A percentile compares a stretch with the other conserved stretches of the same genome.
phyloP scores from a whole-genome alignment of 1,284 basidiomycete genomes.

The Irpex sp. region DNA sequence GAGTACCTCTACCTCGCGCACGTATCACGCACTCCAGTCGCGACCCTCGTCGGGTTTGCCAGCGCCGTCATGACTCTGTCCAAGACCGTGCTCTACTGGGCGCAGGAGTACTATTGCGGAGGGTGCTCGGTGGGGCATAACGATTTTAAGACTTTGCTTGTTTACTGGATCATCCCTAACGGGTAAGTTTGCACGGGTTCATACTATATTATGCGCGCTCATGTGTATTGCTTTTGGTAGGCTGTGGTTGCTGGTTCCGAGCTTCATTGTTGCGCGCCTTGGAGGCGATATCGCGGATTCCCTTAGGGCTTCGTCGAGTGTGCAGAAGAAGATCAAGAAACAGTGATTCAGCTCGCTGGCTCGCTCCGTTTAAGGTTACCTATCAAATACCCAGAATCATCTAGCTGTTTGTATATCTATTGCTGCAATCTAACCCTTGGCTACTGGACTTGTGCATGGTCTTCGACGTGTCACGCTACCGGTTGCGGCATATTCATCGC shows the following conservation, averaged over 20 bases:
- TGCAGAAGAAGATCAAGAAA: constrained; percentile 24
- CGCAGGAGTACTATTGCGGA: constrained; percentile 73
- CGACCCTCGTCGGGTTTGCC: constrained; percentile 74
- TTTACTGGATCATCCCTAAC: constrained; percentile 77
- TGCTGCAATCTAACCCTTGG: no score
- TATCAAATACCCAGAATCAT: no score
- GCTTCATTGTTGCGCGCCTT: constrained; percentile 51
- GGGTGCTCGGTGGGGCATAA: constrained; percentile 80
- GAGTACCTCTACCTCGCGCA: constrained; percentile 76
- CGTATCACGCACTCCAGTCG: constrained; percentile 51
- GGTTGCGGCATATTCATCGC: no score
- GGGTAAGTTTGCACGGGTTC: no score
- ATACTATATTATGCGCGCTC: no score
- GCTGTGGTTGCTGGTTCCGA: constrained; percentile 70
- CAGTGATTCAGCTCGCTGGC: constrained; percentile 10
- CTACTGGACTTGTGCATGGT: no score
- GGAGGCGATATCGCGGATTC: constrained; percentile 52
- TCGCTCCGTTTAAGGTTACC: no score
- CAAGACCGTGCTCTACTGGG: constrained; percentile 84
- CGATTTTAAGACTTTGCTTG: constrained; percentile 42
- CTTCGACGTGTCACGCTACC: no score
- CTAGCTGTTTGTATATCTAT: no score
- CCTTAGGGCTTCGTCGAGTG: constrained; percentile 36
- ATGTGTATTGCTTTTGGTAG: constrained; percentile 32
- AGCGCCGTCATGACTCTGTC: constrained; percentile 74